phyloP scores from a whole-genome alignment of 345 rosid genomes.

The Physaria fendleri region DNA sequence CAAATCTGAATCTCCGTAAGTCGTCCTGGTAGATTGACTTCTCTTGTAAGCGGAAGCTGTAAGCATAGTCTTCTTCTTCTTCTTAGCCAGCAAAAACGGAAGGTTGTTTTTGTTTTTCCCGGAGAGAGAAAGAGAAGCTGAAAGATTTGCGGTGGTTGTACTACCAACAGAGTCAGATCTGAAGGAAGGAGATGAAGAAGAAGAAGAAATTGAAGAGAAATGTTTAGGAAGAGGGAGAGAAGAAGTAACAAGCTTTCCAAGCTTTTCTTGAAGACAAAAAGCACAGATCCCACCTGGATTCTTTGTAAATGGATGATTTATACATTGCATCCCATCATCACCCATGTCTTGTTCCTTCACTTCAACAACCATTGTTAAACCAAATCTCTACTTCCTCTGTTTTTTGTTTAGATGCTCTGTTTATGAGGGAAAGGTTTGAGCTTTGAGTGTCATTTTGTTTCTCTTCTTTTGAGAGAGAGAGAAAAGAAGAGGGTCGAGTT shows the following conservation, averaged over 20 bases:
- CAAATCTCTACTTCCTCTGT: not conserved
- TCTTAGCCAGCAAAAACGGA: constrained; percentile 64
- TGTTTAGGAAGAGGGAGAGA: constrained; percentile 64
- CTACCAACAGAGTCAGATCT: constrained; percentile 55
- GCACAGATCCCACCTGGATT: constrained; percentile 99
- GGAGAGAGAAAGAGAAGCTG: constrained; percentile 38
- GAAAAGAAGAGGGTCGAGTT: constrained; percentile 38
- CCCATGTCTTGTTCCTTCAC: constrained; percentile 57
- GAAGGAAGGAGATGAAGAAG: constrained; percentile 64
- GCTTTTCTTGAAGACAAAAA: constrained; percentile 94
- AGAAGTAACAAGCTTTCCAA: constrained; percentile 92
- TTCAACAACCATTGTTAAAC: constrained; percentile 33
- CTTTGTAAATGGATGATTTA: constrained; percentile 62
- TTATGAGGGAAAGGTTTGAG: constrained; percentile 4
- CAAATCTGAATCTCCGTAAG: constrained; percentile 34
- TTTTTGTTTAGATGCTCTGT: not conserved
- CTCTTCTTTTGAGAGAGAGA: constrained; percentile 24
- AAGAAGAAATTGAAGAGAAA: constrained; percentile 41
- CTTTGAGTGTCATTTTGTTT: not conserved
- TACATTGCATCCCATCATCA: constrained; percentile 81
- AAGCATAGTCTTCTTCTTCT: constrained; percentile 52
- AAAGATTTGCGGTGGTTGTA: constrained; percentile 11
- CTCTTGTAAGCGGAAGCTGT: constrained; percentile 56
- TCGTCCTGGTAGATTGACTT: constrained; percentile 60
- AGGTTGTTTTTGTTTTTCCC: constrained; percentile 23